These are phyloP conservation scores for Taxawa tesnikishii DNA, from an alignment of 2,329 filamentous ascomycete species.

Conservation along the genomic window DNA sequence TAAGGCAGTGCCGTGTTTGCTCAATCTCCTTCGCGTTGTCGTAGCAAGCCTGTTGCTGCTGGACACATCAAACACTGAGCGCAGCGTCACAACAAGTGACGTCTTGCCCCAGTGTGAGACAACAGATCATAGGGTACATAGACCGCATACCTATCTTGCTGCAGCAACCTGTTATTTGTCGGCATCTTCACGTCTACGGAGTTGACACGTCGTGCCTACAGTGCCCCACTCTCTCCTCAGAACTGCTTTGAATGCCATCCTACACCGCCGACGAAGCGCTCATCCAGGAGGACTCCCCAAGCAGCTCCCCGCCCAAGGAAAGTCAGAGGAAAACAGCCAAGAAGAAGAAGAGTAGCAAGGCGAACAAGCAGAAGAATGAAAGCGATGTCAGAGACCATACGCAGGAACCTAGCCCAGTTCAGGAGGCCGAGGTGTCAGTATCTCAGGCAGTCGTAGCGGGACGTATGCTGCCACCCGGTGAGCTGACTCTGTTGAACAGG, in stretches of 20 bases:
- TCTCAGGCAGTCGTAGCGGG: no score
- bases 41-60: no score
- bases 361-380: constrained; percentile 7
- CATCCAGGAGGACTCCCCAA: constrained; percentile 8
- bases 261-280: constrained; percentile 9
- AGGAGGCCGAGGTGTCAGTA: constrained; percentile 7
- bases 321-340: constrained; percentile 7
- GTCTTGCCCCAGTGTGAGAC: not conserved
- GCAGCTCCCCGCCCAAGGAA: constrained; percentile 4
- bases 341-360: constrained; percentile 10
- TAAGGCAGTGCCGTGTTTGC: no score
- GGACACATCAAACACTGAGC: no score
- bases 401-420: constrained; percentile 6
- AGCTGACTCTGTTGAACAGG: not conserved
- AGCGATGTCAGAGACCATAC: constrained; percentile 7
- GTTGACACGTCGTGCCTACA: no score
- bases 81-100: not conserved
- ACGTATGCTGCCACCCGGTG: no score
- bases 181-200: no score
- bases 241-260: constrained; percentile 8
- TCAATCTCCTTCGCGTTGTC: no score
- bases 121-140: not conserved
- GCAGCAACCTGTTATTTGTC: no score
- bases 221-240: constrained; percentile 1
- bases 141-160: no score